Evolutionary conservation across 345 rosid species (phyloP), one percentile per base, ranked within the genome.

Genomic region (Aquilaria sinensis): DNA sequence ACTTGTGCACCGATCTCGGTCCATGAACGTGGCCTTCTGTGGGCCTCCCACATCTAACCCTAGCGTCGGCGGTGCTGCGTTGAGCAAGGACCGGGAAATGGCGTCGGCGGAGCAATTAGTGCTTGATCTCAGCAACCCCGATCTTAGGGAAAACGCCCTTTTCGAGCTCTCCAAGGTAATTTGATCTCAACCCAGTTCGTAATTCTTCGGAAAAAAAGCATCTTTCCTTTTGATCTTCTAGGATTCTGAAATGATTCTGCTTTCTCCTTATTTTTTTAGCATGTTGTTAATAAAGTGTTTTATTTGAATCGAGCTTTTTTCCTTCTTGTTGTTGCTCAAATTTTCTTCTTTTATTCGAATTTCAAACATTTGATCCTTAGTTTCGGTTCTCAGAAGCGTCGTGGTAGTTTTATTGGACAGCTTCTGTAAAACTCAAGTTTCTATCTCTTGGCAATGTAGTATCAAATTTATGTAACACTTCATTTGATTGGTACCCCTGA

Each of bases 1-100:
- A 37, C 43, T 37, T 37, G 43, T 5, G 8, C 43, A 37, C 43
- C 85, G 81, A 2, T 79, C 89, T 50, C 79, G 86, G 60, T 81
- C 92, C 34, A 73, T 90, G 80, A 89, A 81, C 75, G 70, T 71
- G 2, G 77, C 87, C 34, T 95, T 84, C 56, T 88, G 72, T 46
- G 81, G 77, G 6, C 84, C 94, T 8, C 34, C 51, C 48, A 41
- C 70, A 8, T 70, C 77, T 14, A 61, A 47, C 47, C 70, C 74
- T 2, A 37, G 56, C 57, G 61, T 66, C 45, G 53, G 61, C 29
- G 79, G 79, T 43, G 64, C 81, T 59, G 63, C 74, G 32, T 59
- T 75, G 23, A 67, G 34, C 61, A 74, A 67, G 65, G 78, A 74
- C 65, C 55, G 78, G 58, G 70, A 66, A 63, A 66, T 74, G 78